Percentiles rank a stretch among this genome's conserved stretches.
These are phyloP conservation scores for Senna tora DNA, from an alignment of 306 rosid genomes.

Conservation along the genomic window DNA sequence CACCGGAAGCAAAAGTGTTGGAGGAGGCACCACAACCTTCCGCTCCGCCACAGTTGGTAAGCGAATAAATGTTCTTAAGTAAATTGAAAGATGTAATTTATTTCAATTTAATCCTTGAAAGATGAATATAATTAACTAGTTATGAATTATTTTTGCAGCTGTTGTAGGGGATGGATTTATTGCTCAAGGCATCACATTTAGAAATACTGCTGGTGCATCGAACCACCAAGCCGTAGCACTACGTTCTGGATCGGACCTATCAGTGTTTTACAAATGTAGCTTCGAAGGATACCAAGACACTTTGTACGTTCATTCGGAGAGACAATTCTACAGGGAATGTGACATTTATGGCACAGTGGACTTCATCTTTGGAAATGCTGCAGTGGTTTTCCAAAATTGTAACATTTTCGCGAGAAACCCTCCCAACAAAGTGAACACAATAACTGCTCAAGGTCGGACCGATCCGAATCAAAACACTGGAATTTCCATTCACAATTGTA, in stretches of 20 bases:
- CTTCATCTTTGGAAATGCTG: conserved; percentile 42
- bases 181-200: conserved; percentile 55
- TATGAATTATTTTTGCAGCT: conserved; percentile 45
- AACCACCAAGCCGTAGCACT: conserved; percentile 69
- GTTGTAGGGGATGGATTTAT: conserved; percentile 62
- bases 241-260: conserved; percentile 66
- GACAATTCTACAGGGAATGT: conserved; percentile 62
- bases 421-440: conserved; percentile 56
- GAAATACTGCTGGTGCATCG: conserved; percentile 63
- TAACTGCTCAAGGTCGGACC: conserved; percentile 67
- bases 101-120: too few species aligned
- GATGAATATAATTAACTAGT: too few species aligned
- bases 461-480: conserved; percentile 77
- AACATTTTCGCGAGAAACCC: conserved; percentile 59
- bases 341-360: conserved; percentile 42
- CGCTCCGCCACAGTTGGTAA: conserved; percentile 69
- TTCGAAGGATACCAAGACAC: conserved; percentile 84
- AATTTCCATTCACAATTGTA: conserved; percentile 55
- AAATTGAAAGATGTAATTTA: too few species aligned
- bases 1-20: conserved; percentile 71
- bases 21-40: conserved; percentile 69
- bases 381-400: conserved; percentile 62
- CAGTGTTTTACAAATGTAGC: conserved; percentile 64
- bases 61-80: too few species aligned
- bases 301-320: conserved; percentile 54